Percentiles rank a stretch among this genome's conserved stretches.
phyloP scores from a whole-genome alignment of 2,329 filamentous ascomycete species.

The Orbilia quercus region DNA sequence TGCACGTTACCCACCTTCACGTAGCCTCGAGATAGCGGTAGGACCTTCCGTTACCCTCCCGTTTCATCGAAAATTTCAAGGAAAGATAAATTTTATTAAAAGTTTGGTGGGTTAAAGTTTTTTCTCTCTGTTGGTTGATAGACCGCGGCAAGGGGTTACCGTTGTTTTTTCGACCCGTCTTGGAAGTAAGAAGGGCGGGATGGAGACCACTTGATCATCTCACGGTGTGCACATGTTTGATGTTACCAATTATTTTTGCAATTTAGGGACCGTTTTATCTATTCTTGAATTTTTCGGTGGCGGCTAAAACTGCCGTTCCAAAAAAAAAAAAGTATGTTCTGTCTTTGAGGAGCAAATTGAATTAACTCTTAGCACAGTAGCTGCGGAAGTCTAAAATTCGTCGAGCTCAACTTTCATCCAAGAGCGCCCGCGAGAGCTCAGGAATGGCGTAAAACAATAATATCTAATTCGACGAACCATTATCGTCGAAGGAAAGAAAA shows the following conservation, averaged over 20 bases:
- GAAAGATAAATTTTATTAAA: conserved; percentile 1
- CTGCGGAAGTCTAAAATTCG: neutral
- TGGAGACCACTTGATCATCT: conserved; percentile 22
- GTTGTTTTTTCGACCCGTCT: too few species aligned
- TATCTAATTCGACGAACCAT: conserved; percentile 20
- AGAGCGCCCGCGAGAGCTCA: conserved; percentile 15
- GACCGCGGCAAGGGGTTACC: conserved; percentile 9
- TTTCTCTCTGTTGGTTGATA: conserved; percentile 12
- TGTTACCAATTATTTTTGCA: conserved; percentile 1
- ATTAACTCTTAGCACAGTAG: too few species aligned
- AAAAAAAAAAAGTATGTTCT: neutral
- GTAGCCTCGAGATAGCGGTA: neutral
- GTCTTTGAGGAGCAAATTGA: neutral
- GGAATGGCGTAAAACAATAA: too few species aligned
- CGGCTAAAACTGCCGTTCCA: conserved; percentile 41
- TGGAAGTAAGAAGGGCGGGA: conserved; percentile 13
- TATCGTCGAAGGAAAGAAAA: conserved; percentile 1
- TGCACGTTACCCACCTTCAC: neutral
- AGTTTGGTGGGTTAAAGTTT: neutral
- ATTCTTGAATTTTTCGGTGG: neutral
- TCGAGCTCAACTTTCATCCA: conserved; percentile 1
- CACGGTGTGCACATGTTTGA: neutral
- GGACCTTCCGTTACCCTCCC: conserved; percentile 24
- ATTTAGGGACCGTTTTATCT: conserved; percentile 17
- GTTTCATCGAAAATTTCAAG: conserved; percentile 31